phyloP scores from a whole-genome alignment of 2,329 filamentous ascomycete species.

The Fusarium sp. region DNA sequence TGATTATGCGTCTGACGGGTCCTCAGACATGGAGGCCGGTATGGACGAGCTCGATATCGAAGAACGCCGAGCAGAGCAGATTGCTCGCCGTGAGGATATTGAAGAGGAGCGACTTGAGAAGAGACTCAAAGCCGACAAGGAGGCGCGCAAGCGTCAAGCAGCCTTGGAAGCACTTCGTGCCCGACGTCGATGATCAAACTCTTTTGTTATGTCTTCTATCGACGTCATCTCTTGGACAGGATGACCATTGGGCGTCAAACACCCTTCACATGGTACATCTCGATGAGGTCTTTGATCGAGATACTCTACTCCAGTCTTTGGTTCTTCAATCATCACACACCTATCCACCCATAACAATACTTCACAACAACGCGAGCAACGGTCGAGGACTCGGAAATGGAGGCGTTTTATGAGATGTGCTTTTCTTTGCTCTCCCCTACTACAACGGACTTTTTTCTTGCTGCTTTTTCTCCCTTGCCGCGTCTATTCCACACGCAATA shows the following conservation, averaged over 20 bases:
- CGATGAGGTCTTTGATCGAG: not conserved
- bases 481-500: constrained; percentile 11
- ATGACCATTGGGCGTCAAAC: not conserved
- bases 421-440: constrained; percentile 14
- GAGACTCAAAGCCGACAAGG: constrained; percentile 71
- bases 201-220: not conserved
- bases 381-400: constrained; percentile 28
- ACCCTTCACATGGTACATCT: not conserved
- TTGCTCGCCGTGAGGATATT: constrained; percentile 75
- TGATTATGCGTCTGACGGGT: constrained; percentile 72
- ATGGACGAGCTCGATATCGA: constrained; percentile 79
- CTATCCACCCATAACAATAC: constrained; percentile 2
- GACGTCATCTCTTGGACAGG: not conserved
- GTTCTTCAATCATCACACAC: not conserved
- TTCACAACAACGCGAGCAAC: constrained; percentile 29
- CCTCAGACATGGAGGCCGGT: constrained; percentile 84
- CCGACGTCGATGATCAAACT: constrained; percentile 42
- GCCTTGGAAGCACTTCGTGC: constrained; percentile 51
- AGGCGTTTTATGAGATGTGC: constrained; percentile 32
- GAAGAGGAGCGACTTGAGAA: constrained; percentile 72
- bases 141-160: constrained; percentile 61
- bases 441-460: constrained; percentile 6
- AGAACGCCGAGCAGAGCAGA: constrained; percentile 70
- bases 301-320: not conserved
- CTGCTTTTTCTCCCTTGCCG: constrained; percentile 7